These are phyloP conservation scores for Euryodendron excelsum DNA, from an alignment of 148 eudicot species.

Conservation along the genomic window DNA sequence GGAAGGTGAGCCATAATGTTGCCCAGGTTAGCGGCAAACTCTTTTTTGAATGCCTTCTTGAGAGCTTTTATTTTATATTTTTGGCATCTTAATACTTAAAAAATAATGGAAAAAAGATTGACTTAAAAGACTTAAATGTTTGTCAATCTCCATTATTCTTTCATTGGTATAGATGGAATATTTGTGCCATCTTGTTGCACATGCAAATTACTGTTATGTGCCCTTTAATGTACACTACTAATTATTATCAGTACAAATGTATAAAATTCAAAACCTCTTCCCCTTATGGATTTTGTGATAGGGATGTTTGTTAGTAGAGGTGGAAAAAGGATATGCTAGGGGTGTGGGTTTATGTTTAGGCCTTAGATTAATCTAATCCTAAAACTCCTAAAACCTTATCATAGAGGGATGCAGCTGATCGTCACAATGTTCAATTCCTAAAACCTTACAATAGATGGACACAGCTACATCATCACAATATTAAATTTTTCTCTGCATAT, in stretches of 20 bases:
- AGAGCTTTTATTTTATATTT: neutral
- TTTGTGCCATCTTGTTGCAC: neutral
- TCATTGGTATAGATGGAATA: neutral
- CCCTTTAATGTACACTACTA: neutral
- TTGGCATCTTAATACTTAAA: neutral
- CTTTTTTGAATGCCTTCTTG: neutral
- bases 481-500: neutral
- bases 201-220: neutral
- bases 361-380: no score
- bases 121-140: neutral
- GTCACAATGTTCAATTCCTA: neutral
- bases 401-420: neutral
- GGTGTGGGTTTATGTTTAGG: no score
- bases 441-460: neutral
- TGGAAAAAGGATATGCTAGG: neutral
- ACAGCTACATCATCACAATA: neutral
- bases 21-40: neutral
- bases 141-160: neutral
- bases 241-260: neutral
- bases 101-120: neutral
- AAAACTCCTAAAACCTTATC: neutral
- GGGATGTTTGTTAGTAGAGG: neutral
- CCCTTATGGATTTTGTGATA: neutral
- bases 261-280: neutral
- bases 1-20: constrained; percentile 59